Percentiles rank a stretch among this genome's conserved stretches.
These are phyloP conservation scores for Aquilaria malaccensis DNA, from an alignment of 345 rosid species.

Conservation along the genomic window DNA sequence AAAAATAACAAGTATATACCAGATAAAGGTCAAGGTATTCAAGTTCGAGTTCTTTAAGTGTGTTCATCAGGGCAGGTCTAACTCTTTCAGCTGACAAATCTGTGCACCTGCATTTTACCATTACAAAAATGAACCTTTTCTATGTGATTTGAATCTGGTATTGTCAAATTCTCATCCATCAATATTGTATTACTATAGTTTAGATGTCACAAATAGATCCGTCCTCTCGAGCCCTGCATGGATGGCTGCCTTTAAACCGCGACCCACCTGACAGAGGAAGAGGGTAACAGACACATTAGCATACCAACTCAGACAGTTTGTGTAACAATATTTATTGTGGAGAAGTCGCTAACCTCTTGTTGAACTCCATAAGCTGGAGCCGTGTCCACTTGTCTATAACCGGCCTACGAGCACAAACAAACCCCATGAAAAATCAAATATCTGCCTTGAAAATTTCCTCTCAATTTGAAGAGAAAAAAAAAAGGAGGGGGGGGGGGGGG, in stretches of 20 bases:
- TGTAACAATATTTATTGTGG: too few relatives aligned
- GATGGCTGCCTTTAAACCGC: constrained; percentile 33
- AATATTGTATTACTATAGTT: constrained; percentile 31
- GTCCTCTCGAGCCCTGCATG: constrained; percentile 43
- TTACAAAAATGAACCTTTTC: too few relatives aligned
- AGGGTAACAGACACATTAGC: neutral
- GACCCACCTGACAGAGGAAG: constrained; percentile 26
- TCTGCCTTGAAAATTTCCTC: too few relatives aligned
- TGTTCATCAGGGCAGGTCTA: constrained; percentile 34
- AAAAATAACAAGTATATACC: constrained; percentile 12
- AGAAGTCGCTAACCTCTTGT: constrained; percentile 19
- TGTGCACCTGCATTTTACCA: constrained; percentile 29
- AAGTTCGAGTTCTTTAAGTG: constrained; percentile 49
- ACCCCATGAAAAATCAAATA: too few relatives aligned
- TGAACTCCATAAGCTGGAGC: constrained; percentile 39
- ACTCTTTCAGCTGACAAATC: constrained; percentile 45
- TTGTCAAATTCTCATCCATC: neutral
- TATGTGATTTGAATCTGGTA: too few relatives aligned
- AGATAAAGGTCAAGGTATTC: constrained; percentile 51
- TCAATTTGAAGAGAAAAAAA: too few relatives aligned
- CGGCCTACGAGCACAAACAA: constrained; percentile 20
- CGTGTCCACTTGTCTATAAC: constrained; percentile 49
- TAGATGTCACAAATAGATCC: constrained; percentile 49
- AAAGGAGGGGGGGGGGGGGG: too few relatives aligned
- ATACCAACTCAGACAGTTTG: too few relatives aligned